Conservation (phyloP, 306 rosid species). For the Canavalia gladiata region DNA sequence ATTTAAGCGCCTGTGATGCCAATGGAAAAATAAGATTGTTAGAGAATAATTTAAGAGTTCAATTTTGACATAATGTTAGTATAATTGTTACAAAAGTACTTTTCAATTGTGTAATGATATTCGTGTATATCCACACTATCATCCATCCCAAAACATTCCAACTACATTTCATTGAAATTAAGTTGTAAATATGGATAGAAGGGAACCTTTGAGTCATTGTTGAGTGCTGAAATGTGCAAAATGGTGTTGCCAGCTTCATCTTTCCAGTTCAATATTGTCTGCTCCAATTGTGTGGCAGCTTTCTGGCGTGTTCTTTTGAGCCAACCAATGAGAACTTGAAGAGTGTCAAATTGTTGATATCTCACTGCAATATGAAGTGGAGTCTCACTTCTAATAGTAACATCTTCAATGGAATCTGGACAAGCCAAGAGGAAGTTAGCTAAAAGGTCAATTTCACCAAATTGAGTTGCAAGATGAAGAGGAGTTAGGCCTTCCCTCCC, state of each 20-base stretch:
- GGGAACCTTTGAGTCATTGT: slow-evolving; percentile 33
- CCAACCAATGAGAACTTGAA: slow-evolving; percentile 37
- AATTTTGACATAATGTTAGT: no score
- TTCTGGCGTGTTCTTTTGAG: background rate
- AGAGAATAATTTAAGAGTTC: background rate
- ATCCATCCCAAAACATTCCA: no score
- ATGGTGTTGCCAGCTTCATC: slow-evolving; percentile 46
- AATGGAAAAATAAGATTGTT: background rate
- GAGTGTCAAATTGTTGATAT: background rate
- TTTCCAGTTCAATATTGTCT: slow-evolving; percentile 12
- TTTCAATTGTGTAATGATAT: no score
- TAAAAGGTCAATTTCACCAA: slow-evolving; percentile 16
- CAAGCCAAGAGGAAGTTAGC: slow-evolving; percentile 39
- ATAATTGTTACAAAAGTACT: no score
- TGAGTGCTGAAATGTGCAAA: slow-evolving; percentile 45
- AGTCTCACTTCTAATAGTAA: slow-evolving; percentile 45
- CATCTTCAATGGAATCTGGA: slow-evolving; percentile 47
- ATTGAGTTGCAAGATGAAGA: background rate
- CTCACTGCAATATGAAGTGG: slow-evolving; percentile 51
- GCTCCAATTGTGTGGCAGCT: background rate
- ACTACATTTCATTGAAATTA: no score
- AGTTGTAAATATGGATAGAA: background rate
- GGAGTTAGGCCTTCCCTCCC: slow-evolving; percentile 3
- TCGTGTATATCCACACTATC: no score
- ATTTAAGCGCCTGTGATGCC: slow-evolving; percentile 22